Evolutionary conservation across 1,284 basidiomycete genomes (phyloP), one percentile per base, ranked within the genome.

Genomic region (Cryptococcus amylolentus): DNA sequence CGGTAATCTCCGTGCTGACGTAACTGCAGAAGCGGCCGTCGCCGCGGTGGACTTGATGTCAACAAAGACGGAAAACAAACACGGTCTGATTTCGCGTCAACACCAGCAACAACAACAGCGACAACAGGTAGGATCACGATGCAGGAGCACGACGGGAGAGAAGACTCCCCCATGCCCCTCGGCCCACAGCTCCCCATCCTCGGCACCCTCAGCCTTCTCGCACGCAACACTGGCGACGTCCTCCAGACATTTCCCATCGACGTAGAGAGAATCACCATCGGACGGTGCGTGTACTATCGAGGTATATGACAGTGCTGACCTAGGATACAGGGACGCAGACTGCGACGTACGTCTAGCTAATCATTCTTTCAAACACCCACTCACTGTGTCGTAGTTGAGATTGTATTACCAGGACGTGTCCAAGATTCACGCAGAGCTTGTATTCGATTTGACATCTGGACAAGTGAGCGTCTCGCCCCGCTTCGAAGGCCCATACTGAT

Each of bases 341-440:
- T 70, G 68, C 42, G 74, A 76, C 63, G 71, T 75, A 52, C 55
- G 70, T 53, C 27, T 23, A 23, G 20, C 14, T 18, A 5, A 5
- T 23, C 10, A 37, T 27, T 13, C 37, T 16, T 26, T 53, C 58
- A 26, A 54, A 56, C n/a, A 23, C 35, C 41, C n/a, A 57, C 27
- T 27, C 37, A 27, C n/a, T 7, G 16, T 43, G 8, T 6, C 6
- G 7, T 47, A 75, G 73, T 63, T 76, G 20, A 68, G 76, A 14
- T 60, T 78, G 27, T 75, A 78, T 59, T 70, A 67, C 20, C 62
- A 66, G 3, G 75, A 77, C 48, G 71, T 78, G 9, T 77, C 75
- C 4, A 71, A 73, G 41, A 56, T 72, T 2, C 76, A 78, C 49
- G 70, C 67, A 42, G 70, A 72, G 56, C 70, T 78, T 56, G 41